phyloP scores from a whole-genome alignment of 371 early-diverging fungal genomes.

The Basidiobolus meristosporus region DNA sequence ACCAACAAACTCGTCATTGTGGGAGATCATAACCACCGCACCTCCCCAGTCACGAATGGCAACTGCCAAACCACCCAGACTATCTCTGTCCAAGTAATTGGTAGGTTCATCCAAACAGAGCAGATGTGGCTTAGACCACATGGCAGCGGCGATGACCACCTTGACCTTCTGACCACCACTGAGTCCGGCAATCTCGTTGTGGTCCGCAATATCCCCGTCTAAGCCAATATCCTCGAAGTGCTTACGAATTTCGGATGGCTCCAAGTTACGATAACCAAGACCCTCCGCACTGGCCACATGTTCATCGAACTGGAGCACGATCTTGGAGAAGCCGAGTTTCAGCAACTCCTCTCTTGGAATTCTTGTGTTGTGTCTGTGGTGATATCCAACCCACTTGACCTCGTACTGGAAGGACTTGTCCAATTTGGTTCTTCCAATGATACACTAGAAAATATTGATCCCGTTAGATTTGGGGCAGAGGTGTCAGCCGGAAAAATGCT shows the following conservation, averaged over 20 bases:
- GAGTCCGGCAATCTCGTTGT: conserved; percentile 66
- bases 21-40: conserved; percentile 57
- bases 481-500: too few relatives aligned
- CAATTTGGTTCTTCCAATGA: conserved; percentile 42
- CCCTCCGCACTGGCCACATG: conserved; percentile 42
- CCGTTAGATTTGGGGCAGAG: too few relatives aligned
- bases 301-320: conserved; percentile 36
- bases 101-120: conserved; percentile 82
- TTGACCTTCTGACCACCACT: conserved; percentile 87
- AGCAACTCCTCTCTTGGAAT: conserved; percentile 45
- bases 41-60: conserved; percentile 50
- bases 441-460: too few relatives aligned
- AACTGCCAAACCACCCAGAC: conserved; percentile 44
- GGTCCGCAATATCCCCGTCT: conserved; percentile 51
- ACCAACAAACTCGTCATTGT: conserved; percentile 44
- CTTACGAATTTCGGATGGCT: conserved; percentile 44
- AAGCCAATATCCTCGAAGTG: conserved; percentile 47
- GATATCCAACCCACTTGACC: conserved; percentile 32
- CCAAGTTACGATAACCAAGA: conserved; percentile 34
- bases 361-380: conserved; percentile 45
- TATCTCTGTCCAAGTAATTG: conserved; percentile 63
- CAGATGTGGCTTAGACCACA: conserved; percentile 75
- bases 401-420: conserved; percentile 53
- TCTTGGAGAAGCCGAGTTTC: conserved; percentile 42
- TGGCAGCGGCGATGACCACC: conserved; percentile 67